phyloP scores from a whole-genome alignment of 1,284 basidiomycete genomes.

The Fomitiporia mediterranea region DNA sequence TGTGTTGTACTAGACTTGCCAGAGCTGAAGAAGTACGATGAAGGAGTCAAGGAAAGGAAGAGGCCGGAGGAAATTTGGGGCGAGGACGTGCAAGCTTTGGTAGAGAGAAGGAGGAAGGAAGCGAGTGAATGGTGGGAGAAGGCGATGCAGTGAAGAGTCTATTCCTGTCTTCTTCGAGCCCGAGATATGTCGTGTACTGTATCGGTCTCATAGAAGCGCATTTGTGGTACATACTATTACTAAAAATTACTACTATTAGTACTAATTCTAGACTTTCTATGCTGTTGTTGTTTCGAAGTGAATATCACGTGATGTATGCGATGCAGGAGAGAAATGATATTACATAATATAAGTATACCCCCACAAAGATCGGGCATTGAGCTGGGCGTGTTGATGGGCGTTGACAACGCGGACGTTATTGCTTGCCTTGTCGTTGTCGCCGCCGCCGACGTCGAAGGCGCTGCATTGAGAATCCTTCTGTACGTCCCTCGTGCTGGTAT shows the following conservation, averaged over 20 bases:
- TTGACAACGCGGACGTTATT: neutral
- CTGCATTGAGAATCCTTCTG: neutral
- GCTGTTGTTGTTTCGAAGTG: no score
- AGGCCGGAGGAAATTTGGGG: conserved; percentile 62
- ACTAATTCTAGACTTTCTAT: no score
- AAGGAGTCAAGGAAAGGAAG: conserved; percentile 42
- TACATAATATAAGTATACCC: neutral
- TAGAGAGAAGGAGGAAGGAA: conserved; percentile 49
- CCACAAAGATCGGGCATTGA: conserved; percentile 1
- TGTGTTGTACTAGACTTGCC: conserved; percentile 74
- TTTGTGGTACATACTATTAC: no score
- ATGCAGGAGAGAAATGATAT: neutral
- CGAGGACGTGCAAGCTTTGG: conserved; percentile 48
- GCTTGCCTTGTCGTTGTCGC: neutral
- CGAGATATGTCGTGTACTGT: no score
- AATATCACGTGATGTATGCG: no score
- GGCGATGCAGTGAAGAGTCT: conserved; percentile 1
- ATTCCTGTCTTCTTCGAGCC: no score
- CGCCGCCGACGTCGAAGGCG: neutral
- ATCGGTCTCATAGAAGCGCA: no score
- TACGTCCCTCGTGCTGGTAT: no score
- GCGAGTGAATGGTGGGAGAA: conserved; percentile 25
- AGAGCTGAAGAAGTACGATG: conserved; percentile 68
- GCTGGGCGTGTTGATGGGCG: neutral
- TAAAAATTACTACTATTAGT: no score